Evolutionary conservation across 805 yeast genomes (phyloP).

Genomic region (Yamadazyma kitorensis): DNA sequence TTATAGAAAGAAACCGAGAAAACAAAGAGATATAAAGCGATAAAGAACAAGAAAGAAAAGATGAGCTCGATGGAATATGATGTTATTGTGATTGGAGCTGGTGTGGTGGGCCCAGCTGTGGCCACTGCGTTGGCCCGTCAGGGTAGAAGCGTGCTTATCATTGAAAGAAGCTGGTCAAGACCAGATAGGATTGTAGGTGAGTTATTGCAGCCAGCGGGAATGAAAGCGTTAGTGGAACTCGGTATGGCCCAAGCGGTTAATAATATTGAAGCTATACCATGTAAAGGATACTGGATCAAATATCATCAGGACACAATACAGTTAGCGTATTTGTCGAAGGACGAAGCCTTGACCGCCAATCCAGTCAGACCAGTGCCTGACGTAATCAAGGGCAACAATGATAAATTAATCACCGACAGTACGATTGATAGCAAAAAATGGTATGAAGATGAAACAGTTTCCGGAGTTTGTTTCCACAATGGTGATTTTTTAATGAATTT

Average conservation of each 20-base stretch:
- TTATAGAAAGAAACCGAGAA: no score
- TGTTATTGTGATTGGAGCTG: conserved; percentile 95
- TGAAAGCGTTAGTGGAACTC: conserved; percentile 73
- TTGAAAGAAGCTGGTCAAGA: conserved; percentile 86
- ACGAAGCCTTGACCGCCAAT: conserved; percentile 38
- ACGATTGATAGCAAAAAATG: conserved; percentile 50
- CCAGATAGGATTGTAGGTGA: conserved; percentile 99
- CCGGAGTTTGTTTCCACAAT: conserved; percentile 90
- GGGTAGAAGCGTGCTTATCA: conserved; percentile 75
- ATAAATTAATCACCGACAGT: conserved; percentile 46
- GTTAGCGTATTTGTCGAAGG: conserved; percentile 71
- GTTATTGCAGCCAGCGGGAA: conserved; percentile 95
- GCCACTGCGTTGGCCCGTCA: conserved; percentile 89
- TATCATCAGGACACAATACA: conserved; percentile 55
- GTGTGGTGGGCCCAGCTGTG: conserved; percentile 91
- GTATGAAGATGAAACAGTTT: conserved; percentile 54
- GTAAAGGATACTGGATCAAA: conserved; percentile 77
- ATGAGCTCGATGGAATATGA: no score
- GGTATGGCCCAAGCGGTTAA: conserved; percentile 80
- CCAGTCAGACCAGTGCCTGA: conserved; percentile 49
- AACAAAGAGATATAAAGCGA: no score
- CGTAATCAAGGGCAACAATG: conserved; percentile 58
- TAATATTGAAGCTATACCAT: conserved; percentile 72
- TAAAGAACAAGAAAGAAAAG: no score
- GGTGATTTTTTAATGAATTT: conserved; percentile 82